A percentile compares a stretch with the other conserved stretches of the same genome.
phyloP scores from a whole-genome alignment of 2,329 filamentous ascomycete species.

The Fusarium mangiferae region DNA sequence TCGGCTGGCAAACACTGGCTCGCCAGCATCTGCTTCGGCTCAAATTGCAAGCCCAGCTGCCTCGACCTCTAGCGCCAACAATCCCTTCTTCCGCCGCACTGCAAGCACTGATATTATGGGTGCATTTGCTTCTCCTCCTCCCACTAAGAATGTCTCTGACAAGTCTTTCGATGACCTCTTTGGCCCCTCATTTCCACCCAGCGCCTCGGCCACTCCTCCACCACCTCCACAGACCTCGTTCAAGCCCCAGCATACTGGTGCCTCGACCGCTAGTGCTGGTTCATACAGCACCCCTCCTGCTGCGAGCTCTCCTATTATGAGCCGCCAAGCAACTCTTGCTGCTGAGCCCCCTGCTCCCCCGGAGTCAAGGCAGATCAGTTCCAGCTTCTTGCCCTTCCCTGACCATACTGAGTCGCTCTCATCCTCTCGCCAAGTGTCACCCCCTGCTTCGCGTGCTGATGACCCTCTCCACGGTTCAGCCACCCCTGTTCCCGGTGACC shows the following conservation, averaged over 20 bases:
- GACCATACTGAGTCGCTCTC: conserved; percentile 74
- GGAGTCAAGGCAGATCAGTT: conserved; percentile 80
- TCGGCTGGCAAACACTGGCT: conserved; percentile 62
- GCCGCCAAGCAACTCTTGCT: conserved; percentile 68
- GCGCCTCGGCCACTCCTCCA: conserved; percentile 55
- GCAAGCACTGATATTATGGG: conserved; percentile 70
- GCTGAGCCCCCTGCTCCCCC: conserved; percentile 71
- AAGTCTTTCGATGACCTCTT: conserved; percentile 89
- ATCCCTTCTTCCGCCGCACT: conserved; percentile 89
- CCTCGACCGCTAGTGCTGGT: conserved; percentile 63
- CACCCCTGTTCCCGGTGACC: conserved; percentile 43
- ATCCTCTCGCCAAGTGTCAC: conserved; percentile 82
- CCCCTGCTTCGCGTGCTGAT: conserved; percentile 68
- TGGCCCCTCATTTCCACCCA: conserved; percentile 70
- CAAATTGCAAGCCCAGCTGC: conserved; percentile 75
- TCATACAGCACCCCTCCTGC: conserved; percentile 65
- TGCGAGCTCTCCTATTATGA: conserved; percentile 68
- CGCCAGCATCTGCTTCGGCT: conserved; percentile 58
- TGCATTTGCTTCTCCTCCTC: conserved; percentile 61
- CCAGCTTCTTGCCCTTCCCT: conserved; percentile 78
- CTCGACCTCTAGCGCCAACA: conserved; percentile 80
- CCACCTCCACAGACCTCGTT: conserved; percentile 53
- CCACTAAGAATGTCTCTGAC: conserved; percentile 62
- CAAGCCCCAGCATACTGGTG: conserved; percentile 67
- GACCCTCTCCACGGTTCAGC: conserved; percentile 53